A percentile compares a stretch with the other conserved stretches of the same genome.
phyloP scores from a whole-genome alignment of 2,329 filamentous ascomycete genomes.

The Leptographium galeiforme region DNA sequence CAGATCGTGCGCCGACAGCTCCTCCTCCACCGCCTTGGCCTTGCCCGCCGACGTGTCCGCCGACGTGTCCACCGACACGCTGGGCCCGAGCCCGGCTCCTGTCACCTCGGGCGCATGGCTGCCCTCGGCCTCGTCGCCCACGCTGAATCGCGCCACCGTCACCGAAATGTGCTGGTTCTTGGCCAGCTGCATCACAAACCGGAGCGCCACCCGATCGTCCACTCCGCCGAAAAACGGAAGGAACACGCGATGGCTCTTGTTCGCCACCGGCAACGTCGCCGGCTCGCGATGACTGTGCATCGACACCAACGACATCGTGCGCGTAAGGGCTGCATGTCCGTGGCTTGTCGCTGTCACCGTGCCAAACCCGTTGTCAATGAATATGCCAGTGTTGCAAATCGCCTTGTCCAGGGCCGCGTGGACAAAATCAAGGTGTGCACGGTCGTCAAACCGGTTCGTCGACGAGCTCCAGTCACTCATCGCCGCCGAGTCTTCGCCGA shows the following conservation, averaged over 20 bases:
- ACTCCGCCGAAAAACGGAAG: slow-evolving; percentile 73
- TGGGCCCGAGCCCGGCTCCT: background rate
- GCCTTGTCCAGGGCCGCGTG: slow-evolving; percentile 49
- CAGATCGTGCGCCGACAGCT: slow-evolving; percentile 21
- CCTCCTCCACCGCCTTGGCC: slow-evolving; percentile 12
- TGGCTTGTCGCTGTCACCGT: slow-evolving; percentile 12
- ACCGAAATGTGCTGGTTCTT: slow-evolving; percentile 67
- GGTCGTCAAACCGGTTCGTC: slow-evolving; percentile 47
- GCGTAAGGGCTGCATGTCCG: slow-evolving; percentile 27
- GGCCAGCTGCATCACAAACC: slow-evolving; percentile 72
- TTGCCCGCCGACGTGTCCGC: slow-evolving; percentile 4
- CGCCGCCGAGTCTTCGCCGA: slow-evolving; percentile 48
- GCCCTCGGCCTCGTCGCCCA: slow-evolving; percentile 3
- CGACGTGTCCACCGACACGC: background rate
- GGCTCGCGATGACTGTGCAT: slow-evolving; percentile 46
- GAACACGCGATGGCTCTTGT: slow-evolving; percentile 72
- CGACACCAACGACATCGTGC: slow-evolving; percentile 42
- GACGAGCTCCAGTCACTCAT: slow-evolving; percentile 27
- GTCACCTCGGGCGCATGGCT: background rate
- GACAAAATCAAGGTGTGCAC: slow-evolving; percentile 62
- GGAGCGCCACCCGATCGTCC: slow-evolving; percentile 69
- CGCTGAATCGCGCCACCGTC: slow-evolving; percentile 51
- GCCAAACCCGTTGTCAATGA: slow-evolving; percentile 55
- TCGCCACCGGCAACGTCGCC: slow-evolving; percentile 41
- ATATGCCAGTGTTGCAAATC: slow-evolving; percentile 58